Conservation (phyloP, 2,329 filamentous ascomycete genomes). For the Ophiognomonia clavigignenti-juglandacearum region DNA sequence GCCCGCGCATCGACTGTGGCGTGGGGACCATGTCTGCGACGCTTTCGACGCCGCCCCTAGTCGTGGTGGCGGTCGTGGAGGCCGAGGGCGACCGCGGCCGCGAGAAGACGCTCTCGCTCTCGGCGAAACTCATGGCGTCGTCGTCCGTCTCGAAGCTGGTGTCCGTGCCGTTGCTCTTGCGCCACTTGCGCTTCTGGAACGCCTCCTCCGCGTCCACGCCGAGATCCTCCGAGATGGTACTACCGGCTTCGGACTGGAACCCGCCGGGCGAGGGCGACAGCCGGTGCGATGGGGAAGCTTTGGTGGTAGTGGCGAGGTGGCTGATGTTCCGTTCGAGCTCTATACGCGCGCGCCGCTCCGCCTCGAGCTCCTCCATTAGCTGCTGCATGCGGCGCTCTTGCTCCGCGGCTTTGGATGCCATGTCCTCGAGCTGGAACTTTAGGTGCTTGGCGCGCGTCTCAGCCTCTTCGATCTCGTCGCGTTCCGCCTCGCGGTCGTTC, state of each 20-base stretch:
- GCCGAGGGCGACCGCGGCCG: conserved; percentile 52
- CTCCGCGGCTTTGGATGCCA: conserved; percentile 48
- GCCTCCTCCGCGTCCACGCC: conserved; percentile 49
- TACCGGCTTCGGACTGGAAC: conserved; percentile 27
- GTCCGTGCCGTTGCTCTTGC: conserved; percentile 30
- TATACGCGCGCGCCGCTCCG: conserved; percentile 42
- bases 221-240: conserved; percentile 47
- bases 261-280: conserved; percentile 19
- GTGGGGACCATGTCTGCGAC: conserved; percentile 16
- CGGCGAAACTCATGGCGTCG: conserved; percentile 32
- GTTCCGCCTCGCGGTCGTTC: conserved; percentile 47
- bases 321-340: conserved; percentile 30
- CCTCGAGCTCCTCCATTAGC: conserved; percentile 40
- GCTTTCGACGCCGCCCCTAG: conserved; percentile 26
- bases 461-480: conserved; percentile 53
- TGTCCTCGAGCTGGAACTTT: conserved; percentile 55
- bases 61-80: conserved; percentile 24
- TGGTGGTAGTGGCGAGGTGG: no score
- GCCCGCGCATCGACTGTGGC: conserved; percentile 8
- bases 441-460: conserved; percentile 48
- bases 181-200: conserved; percentile 27
- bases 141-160: conserved; percentile 48
- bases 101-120: conserved; percentile 55
- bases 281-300: conserved; percentile 9
- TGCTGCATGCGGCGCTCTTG: conserved; percentile 45